A percentile compares a stretch with the other conserved stretches of the same genome.
Evolutionary conservation across 352 stramenopile species (phyloP).

Genomic region (Phytophthora megakarya): DNA sequence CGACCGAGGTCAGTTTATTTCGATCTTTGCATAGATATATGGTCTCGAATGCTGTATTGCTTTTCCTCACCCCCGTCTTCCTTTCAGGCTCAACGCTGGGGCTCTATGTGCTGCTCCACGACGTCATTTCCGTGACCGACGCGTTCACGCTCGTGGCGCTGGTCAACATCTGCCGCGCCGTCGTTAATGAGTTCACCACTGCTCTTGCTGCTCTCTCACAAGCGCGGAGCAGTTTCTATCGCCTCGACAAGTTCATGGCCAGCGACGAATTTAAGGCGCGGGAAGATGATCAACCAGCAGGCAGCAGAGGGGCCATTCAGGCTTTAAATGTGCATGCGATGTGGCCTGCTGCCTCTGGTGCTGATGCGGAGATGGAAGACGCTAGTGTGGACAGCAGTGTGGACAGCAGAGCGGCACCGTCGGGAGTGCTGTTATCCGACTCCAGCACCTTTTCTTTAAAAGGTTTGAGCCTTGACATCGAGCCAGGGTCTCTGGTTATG

Average conservation of each 20-base stretch:
- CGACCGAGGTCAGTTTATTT: slow-evolving; percentile 50
- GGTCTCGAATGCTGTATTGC: slow-evolving; percentile 57
- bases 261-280: slow-evolving; percentile 28
- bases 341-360: slow-evolving; percentile 8
- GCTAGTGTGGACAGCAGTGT: slow-evolving; percentile 1
- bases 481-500: slow-evolving; percentile 53
- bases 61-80: slow-evolving; percentile 54
- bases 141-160: slow-evolving; percentile 44
- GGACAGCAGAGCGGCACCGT: slow-evolving; percentile 9
- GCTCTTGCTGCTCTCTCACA: slow-evolving; percentile 36
- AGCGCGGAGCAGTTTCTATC: slow-evolving; percentile 27
- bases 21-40: slow-evolving; percentile 54
- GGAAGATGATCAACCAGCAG: background rate
- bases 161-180: slow-evolving; percentile 41
- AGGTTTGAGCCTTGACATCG: slow-evolving; percentile 55
- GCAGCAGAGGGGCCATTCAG: slow-evolving; percentile 17
- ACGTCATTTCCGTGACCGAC: slow-evolving; percentile 51
- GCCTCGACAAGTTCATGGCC: slow-evolving; percentile 34
- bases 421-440: slow-evolving; percentile 8
- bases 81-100: slow-evolving; percentile 47
- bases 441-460: slow-evolving; percentile 40
- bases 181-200: slow-evolving; percentile 34
- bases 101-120: slow-evolving; percentile 47
- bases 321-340: slow-evolving; percentile 19
- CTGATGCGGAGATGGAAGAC: background rate